phyloP scores from a whole-genome alignment of 805 yeast genomes.

The Myxozyma mucilagina region DNA sequence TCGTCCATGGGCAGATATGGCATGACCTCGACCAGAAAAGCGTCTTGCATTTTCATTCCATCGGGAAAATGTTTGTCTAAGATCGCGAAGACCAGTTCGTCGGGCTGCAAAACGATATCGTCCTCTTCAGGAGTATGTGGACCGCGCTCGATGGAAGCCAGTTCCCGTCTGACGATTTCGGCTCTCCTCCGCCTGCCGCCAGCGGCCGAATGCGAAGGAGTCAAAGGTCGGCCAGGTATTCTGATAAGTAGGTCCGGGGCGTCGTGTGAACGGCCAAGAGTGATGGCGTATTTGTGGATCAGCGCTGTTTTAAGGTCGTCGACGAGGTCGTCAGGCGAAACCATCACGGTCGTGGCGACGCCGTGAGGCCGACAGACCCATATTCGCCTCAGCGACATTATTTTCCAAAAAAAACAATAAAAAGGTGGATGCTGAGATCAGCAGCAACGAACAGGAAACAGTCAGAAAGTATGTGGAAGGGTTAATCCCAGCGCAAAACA shows the following conservation, averaged over 20 bases:
- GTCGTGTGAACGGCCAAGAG: slow-evolving; percentile 60
- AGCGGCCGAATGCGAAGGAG: slow-evolving; percentile 12
- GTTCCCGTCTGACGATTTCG: slow-evolving; percentile 19
- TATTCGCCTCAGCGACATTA: slow-evolving; percentile 34
- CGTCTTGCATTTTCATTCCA: slow-evolving; percentile 69
- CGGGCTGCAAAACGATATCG: slow-evolving; percentile 50
- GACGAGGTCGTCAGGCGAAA: slow-evolving; percentile 62
- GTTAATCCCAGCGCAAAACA: neutral
- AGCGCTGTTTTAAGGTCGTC: slow-evolving; percentile 79
- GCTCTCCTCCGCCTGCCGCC: slow-evolving; percentile 4
- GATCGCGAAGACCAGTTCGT: slow-evolving; percentile 56
- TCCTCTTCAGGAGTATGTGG: neutral
- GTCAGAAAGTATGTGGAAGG: neutral
- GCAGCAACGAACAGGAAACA: neutral
- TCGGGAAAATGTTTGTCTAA: slow-evolving; percentile 61
- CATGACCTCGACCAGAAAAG: slow-evolving; percentile 59
- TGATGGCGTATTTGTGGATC: slow-evolving; percentile 63
- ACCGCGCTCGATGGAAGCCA: slow-evolving; percentile 8
- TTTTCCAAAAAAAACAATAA: neutral
- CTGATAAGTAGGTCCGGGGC: slow-evolving; percentile 58
- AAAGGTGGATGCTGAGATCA: neutral
- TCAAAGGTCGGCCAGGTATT: neutral
- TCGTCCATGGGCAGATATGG: neutral
- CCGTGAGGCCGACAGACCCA: slow-evolving; percentile 44
- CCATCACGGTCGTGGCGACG: slow-evolving; percentile 67